Percentiles rank a stretch among this genome's conserved stretches.
Evolutionary conservation across 192 early-diverging fungal genomes (phyloP).

Genomic region (Coemansia sp.): DNA sequence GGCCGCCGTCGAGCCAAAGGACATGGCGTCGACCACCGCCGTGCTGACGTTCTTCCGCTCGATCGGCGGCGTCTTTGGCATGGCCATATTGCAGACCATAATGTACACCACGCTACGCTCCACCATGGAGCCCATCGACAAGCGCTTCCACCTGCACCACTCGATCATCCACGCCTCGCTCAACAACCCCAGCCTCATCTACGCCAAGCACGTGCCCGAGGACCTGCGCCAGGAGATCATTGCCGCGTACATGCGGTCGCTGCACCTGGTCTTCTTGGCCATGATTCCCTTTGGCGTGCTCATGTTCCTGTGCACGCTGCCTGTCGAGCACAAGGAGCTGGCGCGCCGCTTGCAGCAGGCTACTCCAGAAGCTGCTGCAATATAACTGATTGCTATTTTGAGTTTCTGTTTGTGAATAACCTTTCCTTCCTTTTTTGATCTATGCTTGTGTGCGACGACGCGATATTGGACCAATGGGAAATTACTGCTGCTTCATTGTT

Average conservation of each 20-base stretch:
- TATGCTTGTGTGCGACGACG: background rate
- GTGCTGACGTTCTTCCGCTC: slow-evolving; percentile 71
- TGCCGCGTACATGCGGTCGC: slow-evolving; percentile 59
- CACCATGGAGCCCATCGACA: slow-evolving; percentile 5
- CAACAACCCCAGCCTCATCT: slow-evolving; percentile 52
- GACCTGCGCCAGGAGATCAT: slow-evolving; percentile 53
- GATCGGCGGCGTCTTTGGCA: slow-evolving; percentile 65
- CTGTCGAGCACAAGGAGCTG: slow-evolving; percentile 55
- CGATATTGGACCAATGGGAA: background rate
- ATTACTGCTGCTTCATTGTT: too few relatives aligned
- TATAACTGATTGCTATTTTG: background rate
- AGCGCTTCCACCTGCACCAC: slow-evolving; percentile 45
- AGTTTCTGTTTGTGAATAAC: too few relatives aligned
- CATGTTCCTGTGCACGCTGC: slow-evolving; percentile 59
- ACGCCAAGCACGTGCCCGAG: slow-evolving; percentile 30
- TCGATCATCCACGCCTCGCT: slow-evolving; percentile 33
- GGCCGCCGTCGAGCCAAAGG: slow-evolving; percentile 59
- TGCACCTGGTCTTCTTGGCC: slow-evolving; percentile 59
- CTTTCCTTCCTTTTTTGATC: too few relatives aligned
- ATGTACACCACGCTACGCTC: slow-evolving; percentile 53
- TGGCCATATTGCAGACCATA: slow-evolving; percentile 63
- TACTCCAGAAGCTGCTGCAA: background rate
- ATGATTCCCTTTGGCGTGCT: slow-evolving; percentile 59
- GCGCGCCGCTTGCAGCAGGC: slow-evolving; percentile 29
- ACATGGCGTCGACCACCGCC: slow-evolving; percentile 73